Base-by-base conservation (phyloP, 768 basidiomycete species). In the Hebeloma cylindrosporum region DNA sequence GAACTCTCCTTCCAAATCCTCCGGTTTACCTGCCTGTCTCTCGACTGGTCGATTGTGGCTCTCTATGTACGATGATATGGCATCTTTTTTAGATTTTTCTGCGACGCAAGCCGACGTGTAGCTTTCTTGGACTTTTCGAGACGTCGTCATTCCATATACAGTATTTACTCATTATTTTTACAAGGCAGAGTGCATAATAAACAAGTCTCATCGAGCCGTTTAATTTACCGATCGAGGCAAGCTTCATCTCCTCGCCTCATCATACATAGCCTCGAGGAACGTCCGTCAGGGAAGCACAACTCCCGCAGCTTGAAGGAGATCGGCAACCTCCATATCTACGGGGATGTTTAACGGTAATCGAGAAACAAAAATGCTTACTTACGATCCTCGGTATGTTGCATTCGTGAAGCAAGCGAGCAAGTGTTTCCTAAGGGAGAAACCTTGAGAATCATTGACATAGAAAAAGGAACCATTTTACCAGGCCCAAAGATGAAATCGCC, bases 361-460 rank as follows among this genome's bases (percentile, higher is more conserved):
- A 43, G 20, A 17, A 22, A 28, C n/a, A 28, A 34, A 26, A 25
- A 17, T 3, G 34, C 14, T 18, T 14, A 60, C 70, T 57, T 65
- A 82, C 67, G 82, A 59, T 83, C 82, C 59, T 82, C 74, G 0
- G 81, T 77, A 48, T 85, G 73, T 46, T 71, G 67, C 83, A 85
- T 83, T 5, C 79, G 66, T 25, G 69, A 73, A 6, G 75, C 78
- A 47, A 78, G 82, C 0, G 63, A 57, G 51, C 80, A 83, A 18
- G 59, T 40, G 29, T 67, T 64, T 4, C 73, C 78, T 77, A 36
- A 8, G 4, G 1, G 8, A 42, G 10, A 10, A 21, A 18, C 31
- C 20, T 6, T 22, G 31, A 42, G 29, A 27, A 34, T 2, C 11
- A 21, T n/a, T 6, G 18, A 23, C 3, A 7, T 10, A 5, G 2